Evolutionary conservation across 805 yeast species (phyloP), one percentile per base, ranked within the genome.

Genomic region (Cyberlindnera meyerae): DNA sequence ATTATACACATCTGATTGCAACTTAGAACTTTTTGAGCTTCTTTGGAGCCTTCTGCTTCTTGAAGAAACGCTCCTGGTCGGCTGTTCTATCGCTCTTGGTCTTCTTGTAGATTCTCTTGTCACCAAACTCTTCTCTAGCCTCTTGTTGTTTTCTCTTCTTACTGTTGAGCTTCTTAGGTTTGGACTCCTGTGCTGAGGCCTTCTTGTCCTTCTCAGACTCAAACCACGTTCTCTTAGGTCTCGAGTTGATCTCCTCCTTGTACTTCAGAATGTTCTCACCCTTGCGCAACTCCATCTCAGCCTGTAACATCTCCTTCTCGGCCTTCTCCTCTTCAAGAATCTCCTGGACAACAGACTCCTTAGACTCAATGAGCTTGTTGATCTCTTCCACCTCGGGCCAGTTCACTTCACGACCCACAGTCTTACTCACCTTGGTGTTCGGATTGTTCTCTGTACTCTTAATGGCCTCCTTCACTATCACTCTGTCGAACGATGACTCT

Each of bases 191-290:
- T 60, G 58, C 43, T 7, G 65, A 49, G 50, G 64, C 52, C 29
- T 63, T 58, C 51, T 68, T 64, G 24, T 71, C 75, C 33, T 61
- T 54, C 39, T 55, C 70, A 35, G 61, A 68, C 62, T 86, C 90
- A 61, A 93, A 90, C 99, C 99, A 93, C 0, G 98, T 93, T 65
- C 99, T 78, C 61, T 76, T 87, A 24, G 98, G 97, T 54, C 97
- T 75, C 1, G 96, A 67, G 47, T 76, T 73, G 54, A 93, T 93
- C 61, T 93, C 97, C 36, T 74, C 75, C 48, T 77, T 76, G 52
- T 84, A 88, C 55, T 75, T 82, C 45, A 93, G 63, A 58, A 93
- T 51, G 60, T 93, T 93, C 52, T 82, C 83, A 39, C 95, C 95
- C 60, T 83, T 86, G 46, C 73, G 74, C 31, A 90, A 61, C 58